These are phyloP conservation scores for Pichia nakasei DNA, from an alignment of 805 yeast genomes.

Conservation along the genomic window DNA sequence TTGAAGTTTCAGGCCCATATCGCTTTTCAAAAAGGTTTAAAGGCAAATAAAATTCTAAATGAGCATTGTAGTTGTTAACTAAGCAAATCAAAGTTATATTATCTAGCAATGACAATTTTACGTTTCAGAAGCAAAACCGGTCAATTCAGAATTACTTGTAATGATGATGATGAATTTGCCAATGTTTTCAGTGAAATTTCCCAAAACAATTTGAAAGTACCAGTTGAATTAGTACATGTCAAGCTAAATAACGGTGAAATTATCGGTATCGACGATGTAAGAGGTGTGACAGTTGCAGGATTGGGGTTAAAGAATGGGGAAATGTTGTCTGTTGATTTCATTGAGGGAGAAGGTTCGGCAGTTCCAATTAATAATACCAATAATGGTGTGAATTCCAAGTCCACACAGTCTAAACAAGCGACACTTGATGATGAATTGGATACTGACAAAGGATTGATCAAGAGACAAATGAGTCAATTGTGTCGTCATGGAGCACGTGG, in stretches of 20 bases:
- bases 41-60: not conserved
- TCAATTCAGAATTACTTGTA: slow-evolving; percentile 47
- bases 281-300: slow-evolving; percentile 24
- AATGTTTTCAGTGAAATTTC: not conserved
- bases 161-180: not conserved
- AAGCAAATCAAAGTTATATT: no score
- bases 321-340: slow-evolving; percentile 39
- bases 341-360: not conserved
- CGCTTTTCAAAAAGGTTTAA: no score
- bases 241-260: slow-evolving; percentile 9
- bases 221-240: not conserved
- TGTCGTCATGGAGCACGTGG: slow-evolving; percentile 90
- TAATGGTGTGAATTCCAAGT: not conserved
- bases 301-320: slow-evolving; percentile 54
- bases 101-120: not conserved
- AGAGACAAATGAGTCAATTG: slow-evolving; percentile 48
- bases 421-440: slow-evolving; percentile 62
- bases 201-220: not conserved
- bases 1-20: no score
- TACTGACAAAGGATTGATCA: slow-evolving; percentile 60
- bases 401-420: slow-evolving; percentile 34
- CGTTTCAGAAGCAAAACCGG: slow-evolving; percentile 84
- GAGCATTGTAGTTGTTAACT: no score
- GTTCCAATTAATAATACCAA: not conserved
- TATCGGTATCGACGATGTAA: not conserved